A percentile compares a stretch with the other conserved stretches of the same genome.
Evolutionary conservation across 2,329 filamentous ascomycete species (phyloP).

Genomic region (Cadophora sp.): DNA sequence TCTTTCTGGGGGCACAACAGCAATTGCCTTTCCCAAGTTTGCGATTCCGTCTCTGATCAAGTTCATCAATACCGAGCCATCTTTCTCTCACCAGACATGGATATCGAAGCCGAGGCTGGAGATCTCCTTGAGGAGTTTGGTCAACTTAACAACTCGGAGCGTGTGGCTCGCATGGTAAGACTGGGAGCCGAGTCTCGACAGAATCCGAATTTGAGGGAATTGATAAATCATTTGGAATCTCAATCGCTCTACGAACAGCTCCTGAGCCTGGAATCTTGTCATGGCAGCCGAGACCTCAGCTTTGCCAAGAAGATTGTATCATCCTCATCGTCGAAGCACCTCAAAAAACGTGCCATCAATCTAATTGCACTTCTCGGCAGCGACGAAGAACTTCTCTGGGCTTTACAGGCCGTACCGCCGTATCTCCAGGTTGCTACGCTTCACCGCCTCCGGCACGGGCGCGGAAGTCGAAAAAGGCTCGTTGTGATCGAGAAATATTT

Average conservation of each 20-base stretch:
- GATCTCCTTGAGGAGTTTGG: slow-evolving; percentile 22
- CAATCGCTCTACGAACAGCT: slow-evolving; percentile 24
- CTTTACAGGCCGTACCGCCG: slow-evolving; percentile 15
- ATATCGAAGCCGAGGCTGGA: not conserved
- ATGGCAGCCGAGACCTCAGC: slow-evolving; percentile 25
- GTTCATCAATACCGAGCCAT: not conserved
- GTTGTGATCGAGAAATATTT: slow-evolving; percentile 27
- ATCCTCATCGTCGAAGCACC: slow-evolving; percentile 13
- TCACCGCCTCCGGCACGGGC: slow-evolving; percentile 16
- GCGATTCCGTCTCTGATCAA: too few relatives aligned
- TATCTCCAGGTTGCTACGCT: slow-evolving; percentile 22
- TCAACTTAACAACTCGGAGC: slow-evolving; percentile 19
- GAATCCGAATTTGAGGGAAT: not conserved
- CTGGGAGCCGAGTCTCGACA: slow-evolving; percentile 15
- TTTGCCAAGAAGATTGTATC: slow-evolving; percentile 22
- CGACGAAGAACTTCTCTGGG: slow-evolving; percentile 23
- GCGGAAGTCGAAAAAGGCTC: slow-evolving; percentile 15
- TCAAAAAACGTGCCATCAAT: slow-evolving; percentile 24
- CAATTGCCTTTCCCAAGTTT: too few relatives aligned
- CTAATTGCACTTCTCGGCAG: slow-evolving; percentile 22
- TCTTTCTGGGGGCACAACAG: too few relatives aligned
- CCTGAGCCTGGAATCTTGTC: slow-evolving; percentile 22
- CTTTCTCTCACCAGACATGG: not conserved
- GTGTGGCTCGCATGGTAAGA: slow-evolving; percentile 22
- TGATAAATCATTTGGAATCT: slow-evolving; percentile 13